phyloP scores from a whole-genome alignment of 768 basidiomycete species.

The Russula sp. region DNA sequence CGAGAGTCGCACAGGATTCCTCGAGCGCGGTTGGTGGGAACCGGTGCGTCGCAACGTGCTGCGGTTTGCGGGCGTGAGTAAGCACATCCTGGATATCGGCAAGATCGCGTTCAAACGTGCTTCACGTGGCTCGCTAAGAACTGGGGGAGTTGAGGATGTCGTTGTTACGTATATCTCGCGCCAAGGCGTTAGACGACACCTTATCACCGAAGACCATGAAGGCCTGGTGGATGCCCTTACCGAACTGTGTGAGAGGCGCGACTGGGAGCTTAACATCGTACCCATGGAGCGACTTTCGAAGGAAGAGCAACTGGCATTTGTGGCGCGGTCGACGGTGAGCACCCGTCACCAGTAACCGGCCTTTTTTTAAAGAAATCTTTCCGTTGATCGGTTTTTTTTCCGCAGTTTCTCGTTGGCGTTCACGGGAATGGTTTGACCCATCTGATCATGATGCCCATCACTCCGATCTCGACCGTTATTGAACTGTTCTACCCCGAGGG shows the following conservation, averaged over 20 bases:
- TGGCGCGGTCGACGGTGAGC: constrained; percentile 65
- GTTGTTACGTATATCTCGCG: constrained; percentile 61
- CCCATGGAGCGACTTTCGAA: constrained; percentile 57
- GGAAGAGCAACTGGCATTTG: constrained; percentile 43
- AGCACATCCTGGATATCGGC: constrained; percentile 37
- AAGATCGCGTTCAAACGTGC: constrained; percentile 27
- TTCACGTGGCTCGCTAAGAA: constrained; percentile 3
- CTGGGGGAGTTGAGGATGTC: too few species aligned
- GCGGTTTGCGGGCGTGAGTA: constrained; percentile 57
- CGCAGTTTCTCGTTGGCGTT: constrained; percentile 30
- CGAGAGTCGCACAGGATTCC: constrained; percentile 41
- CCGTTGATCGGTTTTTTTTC: not conserved
- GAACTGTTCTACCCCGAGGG: constrained; percentile 81
- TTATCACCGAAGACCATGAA: constrained; percentile 55
- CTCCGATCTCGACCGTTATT: constrained; percentile 73
- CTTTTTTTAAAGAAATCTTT: too few species aligned
- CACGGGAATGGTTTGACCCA: constrained; percentile 78
- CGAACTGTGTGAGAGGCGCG: constrained; percentile 42
- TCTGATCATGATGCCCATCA: constrained; percentile 79
- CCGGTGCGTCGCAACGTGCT: constrained; percentile 64
- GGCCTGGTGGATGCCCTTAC: constrained; percentile 51
- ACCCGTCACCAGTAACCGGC: constrained; percentile 19
- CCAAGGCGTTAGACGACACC: constrained; percentile 54
- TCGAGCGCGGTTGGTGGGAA: constrained; percentile 70
- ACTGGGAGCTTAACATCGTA: constrained; percentile 61